Conservation (phyloP, 495 filamentous ascomycete species). For the Rhizodiscina lignyota region DNA sequence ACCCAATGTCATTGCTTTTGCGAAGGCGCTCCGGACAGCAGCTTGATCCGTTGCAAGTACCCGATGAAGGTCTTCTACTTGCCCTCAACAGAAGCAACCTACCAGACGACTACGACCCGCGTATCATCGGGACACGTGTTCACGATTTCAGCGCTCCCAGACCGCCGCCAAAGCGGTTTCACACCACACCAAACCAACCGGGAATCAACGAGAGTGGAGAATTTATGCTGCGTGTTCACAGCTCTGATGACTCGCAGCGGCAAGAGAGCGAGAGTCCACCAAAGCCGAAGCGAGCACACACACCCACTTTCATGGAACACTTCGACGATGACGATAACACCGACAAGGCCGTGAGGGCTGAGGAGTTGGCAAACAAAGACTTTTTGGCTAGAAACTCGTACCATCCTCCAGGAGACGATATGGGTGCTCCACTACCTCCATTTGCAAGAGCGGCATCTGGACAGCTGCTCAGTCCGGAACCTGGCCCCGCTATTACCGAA, state of each 20-base stretch:
- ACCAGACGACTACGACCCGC: conserved; percentile 62
- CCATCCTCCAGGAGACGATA: too few relatives aligned
- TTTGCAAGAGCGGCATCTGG: too few relatives aligned
- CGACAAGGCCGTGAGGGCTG: conserved; percentile 15
- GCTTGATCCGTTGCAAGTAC: conserved; percentile 9
- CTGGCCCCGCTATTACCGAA: too few relatives aligned
- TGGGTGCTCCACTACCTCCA: too few relatives aligned
- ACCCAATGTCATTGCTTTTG: conserved; percentile 49
- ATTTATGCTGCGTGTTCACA: too few relatives aligned
- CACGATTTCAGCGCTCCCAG: conserved; percentile 86
- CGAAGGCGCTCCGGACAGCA: conserved; percentile 34
- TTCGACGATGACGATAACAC: conserved; percentile 38
- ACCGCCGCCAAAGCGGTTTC: conserved; percentile 36
- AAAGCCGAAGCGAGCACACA: conserved; percentile 25
- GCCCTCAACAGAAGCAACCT: conserved; percentile 16
- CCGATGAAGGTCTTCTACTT: conserved; percentile 14
- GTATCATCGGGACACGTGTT: conserved; percentile 68
- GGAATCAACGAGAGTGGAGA: too few relatives aligned
- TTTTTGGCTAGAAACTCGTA: conserved; percentile 14
- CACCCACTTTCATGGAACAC: conserved; percentile 50
- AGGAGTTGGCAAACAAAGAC: conserved; percentile 15
- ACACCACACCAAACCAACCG: background rate
- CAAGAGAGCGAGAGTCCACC: conserved; percentile 12
- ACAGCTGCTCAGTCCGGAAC: too few relatives aligned
- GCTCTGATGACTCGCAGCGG: background rate